Conservation (phyloP, 1,139 yeast species). For the Lodderomyces elongisporus region DNA sequence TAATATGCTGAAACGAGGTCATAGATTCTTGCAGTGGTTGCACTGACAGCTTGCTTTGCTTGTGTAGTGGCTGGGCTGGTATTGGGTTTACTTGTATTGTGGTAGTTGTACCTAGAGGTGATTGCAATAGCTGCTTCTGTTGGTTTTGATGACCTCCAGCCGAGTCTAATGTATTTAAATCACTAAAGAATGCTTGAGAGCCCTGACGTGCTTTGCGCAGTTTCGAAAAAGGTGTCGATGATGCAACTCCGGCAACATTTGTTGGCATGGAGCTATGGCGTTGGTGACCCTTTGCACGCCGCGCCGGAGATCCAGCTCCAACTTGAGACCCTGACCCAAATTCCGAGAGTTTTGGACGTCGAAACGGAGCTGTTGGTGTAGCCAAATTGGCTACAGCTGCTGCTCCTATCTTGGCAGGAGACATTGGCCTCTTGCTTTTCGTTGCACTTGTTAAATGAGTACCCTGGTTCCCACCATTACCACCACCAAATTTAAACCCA, state of each 20-base stretch:
- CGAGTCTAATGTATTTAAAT: too few species aligned
- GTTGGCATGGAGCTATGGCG: slow-evolving; percentile 43
- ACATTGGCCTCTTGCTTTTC: slow-evolving; percentile 24
- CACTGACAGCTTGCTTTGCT: slow-evolving; percentile 27
- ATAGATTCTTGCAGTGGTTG: slow-evolving; percentile 46
- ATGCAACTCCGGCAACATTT: slow-evolving; percentile 1
- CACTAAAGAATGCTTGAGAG: too few species aligned
- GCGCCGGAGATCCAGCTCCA: slow-evolving; percentile 10
- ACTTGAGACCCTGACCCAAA: too few species aligned
- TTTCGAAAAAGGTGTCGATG: too few species aligned
- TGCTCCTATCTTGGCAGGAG: slow-evolving; percentile 73
- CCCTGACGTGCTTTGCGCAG: slow-evolving; percentile 2
- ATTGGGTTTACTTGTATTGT: slow-evolving; percentile 43
- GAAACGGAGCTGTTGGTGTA: slow-evolving; percentile 30
- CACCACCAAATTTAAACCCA: slow-evolving; percentile 39
- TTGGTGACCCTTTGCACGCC: slow-evolving; percentile 23
- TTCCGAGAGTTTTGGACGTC: slow-evolving; percentile 13
- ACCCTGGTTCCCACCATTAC: slow-evolving; percentile 14
- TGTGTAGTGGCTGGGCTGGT: slow-evolving; percentile 43
- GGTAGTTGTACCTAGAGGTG: slow-evolving; percentile 27
- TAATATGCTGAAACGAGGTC: slow-evolving; percentile 49
- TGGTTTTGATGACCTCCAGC: slow-evolving; percentile 5
- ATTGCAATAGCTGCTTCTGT: slow-evolving; percentile 10
- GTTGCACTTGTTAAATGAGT: slow-evolving; percentile 2
- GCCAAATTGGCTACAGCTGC: slow-evolving; percentile 59